phyloP scores from a whole-genome alignment of 306 rosid species.

The Lathyrus aphaca region DNA sequence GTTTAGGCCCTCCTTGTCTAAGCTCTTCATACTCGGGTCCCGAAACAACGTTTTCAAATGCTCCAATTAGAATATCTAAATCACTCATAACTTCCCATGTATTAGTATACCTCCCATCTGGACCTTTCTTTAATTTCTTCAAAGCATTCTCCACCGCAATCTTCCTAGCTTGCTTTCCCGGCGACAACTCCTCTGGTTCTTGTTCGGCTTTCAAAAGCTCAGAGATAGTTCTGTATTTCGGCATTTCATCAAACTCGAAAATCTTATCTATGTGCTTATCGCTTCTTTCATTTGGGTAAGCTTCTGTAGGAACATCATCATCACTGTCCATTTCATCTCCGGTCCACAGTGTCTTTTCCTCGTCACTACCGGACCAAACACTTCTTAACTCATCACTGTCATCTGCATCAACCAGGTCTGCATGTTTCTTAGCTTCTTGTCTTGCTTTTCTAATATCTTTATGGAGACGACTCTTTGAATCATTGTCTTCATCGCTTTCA shows the following conservation, averaged over 20 bases:
- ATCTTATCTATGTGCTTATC: conserved; percentile 74
- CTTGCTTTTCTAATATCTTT: conserved; percentile 66
- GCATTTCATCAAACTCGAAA: conserved; percentile 85
- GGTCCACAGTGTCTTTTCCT: conserved; percentile 89
- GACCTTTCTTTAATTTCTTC: conserved; percentile 81
- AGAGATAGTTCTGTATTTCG: conserved; percentile 70
- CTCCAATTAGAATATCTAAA: conserved; percentile 75
- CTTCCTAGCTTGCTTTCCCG: conserved; percentile 85
- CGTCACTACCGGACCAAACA: conserved; percentile 88
- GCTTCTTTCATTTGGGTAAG: conserved; percentile 77
- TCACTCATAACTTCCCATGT: conserved; percentile 92
- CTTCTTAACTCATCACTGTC: conserved; percentile 84
- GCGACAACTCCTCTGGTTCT: conserved; percentile 83
- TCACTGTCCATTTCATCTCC: conserved; percentile 85
- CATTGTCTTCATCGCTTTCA: conserved; percentile 55
- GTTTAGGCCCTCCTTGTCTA: conserved; percentile 77
- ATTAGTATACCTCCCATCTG: conserved; percentile 79
- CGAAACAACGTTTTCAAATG: conserved; percentile 81
- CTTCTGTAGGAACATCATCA: conserved; percentile 74
- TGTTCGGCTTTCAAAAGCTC: conserved; percentile 73
- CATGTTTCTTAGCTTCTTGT: conserved; percentile 68
- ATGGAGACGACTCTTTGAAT: conserved; percentile 47
- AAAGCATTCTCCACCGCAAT: conserved; percentile 85
- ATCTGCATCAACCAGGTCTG: conserved; percentile 74
- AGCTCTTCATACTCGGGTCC: conserved; percentile 86